Conservation (phyloP, 73 alveolate genomes). For the Paramecium caudatum region DNA sequence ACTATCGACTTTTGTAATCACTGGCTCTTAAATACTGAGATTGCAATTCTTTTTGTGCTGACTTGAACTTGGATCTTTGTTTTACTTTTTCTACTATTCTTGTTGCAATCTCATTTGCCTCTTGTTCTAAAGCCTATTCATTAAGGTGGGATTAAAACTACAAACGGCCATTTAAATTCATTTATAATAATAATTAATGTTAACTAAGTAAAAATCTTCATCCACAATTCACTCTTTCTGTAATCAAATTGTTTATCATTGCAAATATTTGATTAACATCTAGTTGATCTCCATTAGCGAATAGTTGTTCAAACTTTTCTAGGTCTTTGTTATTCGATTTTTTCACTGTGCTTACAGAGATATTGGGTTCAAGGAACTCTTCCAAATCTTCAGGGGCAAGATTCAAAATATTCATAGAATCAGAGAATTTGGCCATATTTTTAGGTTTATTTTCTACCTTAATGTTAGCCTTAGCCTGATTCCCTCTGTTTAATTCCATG, state of each 20-base stretch:
- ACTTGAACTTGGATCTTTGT: background rate
- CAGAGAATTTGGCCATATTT: conserved; percentile 57
- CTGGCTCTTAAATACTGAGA: background rate
- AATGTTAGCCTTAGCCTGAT: background rate
- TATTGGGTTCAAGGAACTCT: conserved; percentile 60
- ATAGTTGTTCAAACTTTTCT: conserved; percentile 40
- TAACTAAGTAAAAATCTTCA: background rate
- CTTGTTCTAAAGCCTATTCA: background rate
- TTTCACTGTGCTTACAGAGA: conserved; percentile 51
- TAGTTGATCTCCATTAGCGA: background rate
- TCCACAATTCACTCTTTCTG: conserved; percentile 41
- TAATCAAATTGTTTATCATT: conserved; percentile 48
- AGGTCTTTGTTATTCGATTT: conserved; percentile 45
- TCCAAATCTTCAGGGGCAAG: conserved; percentile 62
- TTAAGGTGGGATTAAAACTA: background rate
- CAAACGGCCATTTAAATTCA: conserved; percentile 56
- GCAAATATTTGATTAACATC: conserved; percentile 3
- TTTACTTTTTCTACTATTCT: conserved; percentile 23
- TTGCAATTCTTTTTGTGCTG: background rate
- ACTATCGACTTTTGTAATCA: background rate
- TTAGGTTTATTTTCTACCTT: conserved; percentile 36
- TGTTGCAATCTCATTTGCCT: conserved; percentile 12
- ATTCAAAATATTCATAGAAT: conserved; percentile 48
- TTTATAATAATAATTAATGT: background rate
- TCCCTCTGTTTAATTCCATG: conserved; percentile 34